Base-by-base conservation (phyloP, 148 eudicot species). In the Rhododendron vialii region DNA sequence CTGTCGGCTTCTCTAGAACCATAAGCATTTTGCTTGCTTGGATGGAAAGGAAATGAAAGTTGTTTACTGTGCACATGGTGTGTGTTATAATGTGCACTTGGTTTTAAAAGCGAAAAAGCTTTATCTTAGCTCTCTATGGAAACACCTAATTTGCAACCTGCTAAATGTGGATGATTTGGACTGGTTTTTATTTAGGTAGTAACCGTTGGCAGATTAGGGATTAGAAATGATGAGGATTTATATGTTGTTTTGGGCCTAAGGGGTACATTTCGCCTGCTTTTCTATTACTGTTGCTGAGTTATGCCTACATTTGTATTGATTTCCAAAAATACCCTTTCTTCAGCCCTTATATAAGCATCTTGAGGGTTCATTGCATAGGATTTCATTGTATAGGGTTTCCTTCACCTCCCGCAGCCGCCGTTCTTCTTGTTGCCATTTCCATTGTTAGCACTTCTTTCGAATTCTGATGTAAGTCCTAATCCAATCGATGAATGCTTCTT, bases 391-490 rank as follows among this genome's bases (percentile, higher is more conserved):
- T 78, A 78, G 57, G 82, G 57, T 78, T 47, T n/a, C 35, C 11
- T 78, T 75, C 14, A 24, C 9, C 82, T 47, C 26, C 26, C 24
- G 57, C 57, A 47, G 82, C 18, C 57, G 57, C 82, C 36, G 1
- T 78, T 8, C 57, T 78, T 45, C 57, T 47, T 47, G 33, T 41
- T 43, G 51, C 81, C 79, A 20, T 47, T 24, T 10, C 57, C 57
- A 47, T 78, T 78, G 82, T 78, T 78, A 17, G 57, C 57, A 28
- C 82, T n/a, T 26, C 82, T 78, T 17, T 78, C 14, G 57, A 17
- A 78, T 78, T 78, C 57, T n/a, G 82, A 78, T 47, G 82, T 78
- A 47, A 78, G 57, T 78, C 57, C 82, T 24, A 43, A 9, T 78
- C 55, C n/a, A 78, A 48, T n/a, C 2, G 57, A 45, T 78, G 57